These are phyloP conservation scores for Sapria himalayana DNA, from an alignment of 345 rosid species.

Conservation along the genomic window DNA sequence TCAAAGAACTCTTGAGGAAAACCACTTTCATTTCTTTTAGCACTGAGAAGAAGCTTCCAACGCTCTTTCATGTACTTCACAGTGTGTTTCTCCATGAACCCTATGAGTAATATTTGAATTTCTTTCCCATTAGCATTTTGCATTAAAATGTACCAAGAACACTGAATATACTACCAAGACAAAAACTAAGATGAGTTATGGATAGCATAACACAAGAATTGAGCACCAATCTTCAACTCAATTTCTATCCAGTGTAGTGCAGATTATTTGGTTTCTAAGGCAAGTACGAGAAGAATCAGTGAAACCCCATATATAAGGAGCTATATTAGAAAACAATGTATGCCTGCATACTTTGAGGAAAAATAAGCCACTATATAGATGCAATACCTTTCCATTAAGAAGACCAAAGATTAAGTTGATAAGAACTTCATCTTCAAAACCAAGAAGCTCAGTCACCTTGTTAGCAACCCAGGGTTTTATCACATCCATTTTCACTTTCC, in stretches of 20 bases:
- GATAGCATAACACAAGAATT: neutral
- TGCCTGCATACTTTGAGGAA: neutral
- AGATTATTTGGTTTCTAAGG: constrained; percentile 6
- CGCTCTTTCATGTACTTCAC: constrained; percentile 95
- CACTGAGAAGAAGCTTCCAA: constrained; percentile 83
- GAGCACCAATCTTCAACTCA: constrained; percentile 8
- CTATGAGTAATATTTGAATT: constrained; percentile 67
- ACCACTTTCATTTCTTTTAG: constrained; percentile 71
- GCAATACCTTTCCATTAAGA: constrained; percentile 64
- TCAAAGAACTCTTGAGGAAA: constrained; percentile 82
- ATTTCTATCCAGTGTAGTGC: too few relatives aligned
- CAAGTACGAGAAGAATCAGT: neutral
- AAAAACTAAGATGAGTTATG: too few relatives aligned
- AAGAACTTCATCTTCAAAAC: constrained; percentile 94
- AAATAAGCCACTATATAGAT: neutral
- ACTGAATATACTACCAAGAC: too few relatives aligned
- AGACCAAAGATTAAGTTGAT: constrained; percentile 89
- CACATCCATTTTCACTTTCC: constrained; percentile 89
- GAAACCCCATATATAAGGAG: neutral
- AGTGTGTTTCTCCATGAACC: constrained; percentile 97
- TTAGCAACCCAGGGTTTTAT: constrained; percentile 87
- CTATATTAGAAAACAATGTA: neutral
- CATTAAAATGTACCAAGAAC: constrained; percentile 3
- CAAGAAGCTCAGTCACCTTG: constrained; percentile 84
- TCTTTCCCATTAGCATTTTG: constrained; percentile 86